These are phyloP conservation scores for Sugiyamaella sp. DNA, from an alignment of 1,139 yeast genomes.

Conservation along the genomic window DNA sequence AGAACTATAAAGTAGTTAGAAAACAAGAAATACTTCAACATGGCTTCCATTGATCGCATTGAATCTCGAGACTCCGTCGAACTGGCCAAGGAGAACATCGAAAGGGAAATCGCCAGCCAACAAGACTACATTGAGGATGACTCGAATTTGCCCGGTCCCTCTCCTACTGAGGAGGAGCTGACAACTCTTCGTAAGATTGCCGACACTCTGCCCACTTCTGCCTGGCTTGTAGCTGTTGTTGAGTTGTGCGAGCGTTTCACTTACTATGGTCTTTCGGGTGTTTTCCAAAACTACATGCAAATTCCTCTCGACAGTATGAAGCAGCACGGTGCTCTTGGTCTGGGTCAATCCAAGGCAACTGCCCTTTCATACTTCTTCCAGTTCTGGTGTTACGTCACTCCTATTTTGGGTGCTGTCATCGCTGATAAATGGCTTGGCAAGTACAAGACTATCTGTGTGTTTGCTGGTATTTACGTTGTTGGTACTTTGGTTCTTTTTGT, in stretches of 20 bases:
- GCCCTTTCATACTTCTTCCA: slow-evolving; percentile 77
- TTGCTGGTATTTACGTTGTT: slow-evolving; percentile 59
- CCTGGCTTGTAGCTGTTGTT: slow-evolving; percentile 76
- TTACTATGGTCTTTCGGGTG: slow-evolving; percentile 78
- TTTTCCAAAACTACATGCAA: slow-evolving; percentile 80
- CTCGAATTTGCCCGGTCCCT: slow-evolving; percentile 41
- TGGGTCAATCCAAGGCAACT: slow-evolving; percentile 68
- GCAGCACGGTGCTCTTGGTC: slow-evolving; percentile 63
- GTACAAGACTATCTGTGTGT: slow-evolving; percentile 65
- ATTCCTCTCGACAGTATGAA: slow-evolving; percentile 42
- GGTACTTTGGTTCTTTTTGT: slow-evolving; percentile 67
- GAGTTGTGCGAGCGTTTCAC: slow-evolving; percentile 84
- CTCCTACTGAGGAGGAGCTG: slow-evolving; percentile 51
- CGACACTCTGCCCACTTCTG: slow-evolving; percentile 49
- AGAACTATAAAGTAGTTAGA: background rate
- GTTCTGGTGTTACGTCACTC: slow-evolving; percentile 83
- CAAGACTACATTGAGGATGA: slow-evolving; percentile 12
- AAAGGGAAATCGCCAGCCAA: background rate
- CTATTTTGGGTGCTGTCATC: slow-evolving; percentile 73
- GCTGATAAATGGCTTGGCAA: slow-evolving; percentile 79
- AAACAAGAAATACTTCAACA: background rate
- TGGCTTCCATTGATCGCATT: slow-evolving; percentile 9
- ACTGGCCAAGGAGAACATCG: slow-evolving; percentile 12
- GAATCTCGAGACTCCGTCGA: slow-evolving; percentile 12
- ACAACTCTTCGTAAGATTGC: slow-evolving; percentile 49